phyloP scores from a whole-genome alignment of 768 basidiomycete genomes.

The Boletus rufocinnamomeus region DNA sequence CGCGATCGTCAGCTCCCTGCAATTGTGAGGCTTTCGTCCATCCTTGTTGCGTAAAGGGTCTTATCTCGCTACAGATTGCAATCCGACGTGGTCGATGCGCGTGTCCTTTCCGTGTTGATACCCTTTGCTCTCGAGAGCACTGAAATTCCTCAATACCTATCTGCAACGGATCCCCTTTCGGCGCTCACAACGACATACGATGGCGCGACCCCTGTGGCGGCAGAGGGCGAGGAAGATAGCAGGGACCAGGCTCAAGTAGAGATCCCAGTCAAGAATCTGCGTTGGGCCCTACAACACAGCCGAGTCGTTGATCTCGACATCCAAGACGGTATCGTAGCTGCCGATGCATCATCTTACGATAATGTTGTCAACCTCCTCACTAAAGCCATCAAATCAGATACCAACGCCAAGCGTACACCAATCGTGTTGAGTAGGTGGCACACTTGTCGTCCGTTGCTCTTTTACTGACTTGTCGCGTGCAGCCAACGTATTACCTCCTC shows the following conservation, averaged over 20 bases:
- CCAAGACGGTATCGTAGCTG: slow-evolving; percentile 47
- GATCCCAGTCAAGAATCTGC: slow-evolving; percentile 53
- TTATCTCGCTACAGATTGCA: slow-evolving; percentile 20
- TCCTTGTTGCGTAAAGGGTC: neutral
- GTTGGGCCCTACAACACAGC: slow-evolving; percentile 65
- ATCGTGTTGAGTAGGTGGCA: slow-evolving; percentile 62
- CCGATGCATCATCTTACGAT: slow-evolving; percentile 57
- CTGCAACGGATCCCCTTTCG: neutral
- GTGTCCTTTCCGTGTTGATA: slow-evolving; percentile 57
- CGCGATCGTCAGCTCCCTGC: slow-evolving; percentile 45
- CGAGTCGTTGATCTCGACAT: slow-evolving; percentile 74
- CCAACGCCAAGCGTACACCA: slow-evolving; percentile 43
- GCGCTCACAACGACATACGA: slow-evolving; percentile 60
- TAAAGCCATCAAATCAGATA: slow-evolving; percentile 48
- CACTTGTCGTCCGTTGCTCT: neutral
- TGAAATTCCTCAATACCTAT: slow-evolving; percentile 41
- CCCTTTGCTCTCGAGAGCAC: slow-evolving; percentile 61
- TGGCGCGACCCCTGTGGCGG: slow-evolving; percentile 41
- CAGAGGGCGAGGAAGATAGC: slow-evolving; percentile 22
- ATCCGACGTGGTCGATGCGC: slow-evolving; percentile 27
- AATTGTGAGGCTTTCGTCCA: slow-evolving; percentile 35
- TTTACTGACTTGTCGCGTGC: slow-evolving; percentile 12
- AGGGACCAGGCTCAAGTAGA: slow-evolving; percentile 29
- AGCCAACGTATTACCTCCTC: slow-evolving; percentile 84
- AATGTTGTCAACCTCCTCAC: slow-evolving; percentile 70